Conservation (phyloP, 441 rosid genomes). For the Gossypium davidsonii region DNA sequence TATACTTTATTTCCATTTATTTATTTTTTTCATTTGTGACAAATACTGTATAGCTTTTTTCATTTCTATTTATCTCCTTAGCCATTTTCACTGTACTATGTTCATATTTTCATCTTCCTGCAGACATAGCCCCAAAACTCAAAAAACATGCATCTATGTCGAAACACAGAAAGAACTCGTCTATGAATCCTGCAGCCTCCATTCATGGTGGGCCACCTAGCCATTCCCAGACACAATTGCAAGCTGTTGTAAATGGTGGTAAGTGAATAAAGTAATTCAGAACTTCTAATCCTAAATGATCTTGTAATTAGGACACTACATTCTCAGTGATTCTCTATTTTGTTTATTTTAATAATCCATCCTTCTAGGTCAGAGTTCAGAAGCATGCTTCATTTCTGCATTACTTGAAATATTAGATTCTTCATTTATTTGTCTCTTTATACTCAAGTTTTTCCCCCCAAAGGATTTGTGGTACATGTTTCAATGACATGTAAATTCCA, state of each 20-base stretch:
- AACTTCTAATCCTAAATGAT: not conserved
- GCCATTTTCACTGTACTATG: not conserved
- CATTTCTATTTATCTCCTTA: not conserved
- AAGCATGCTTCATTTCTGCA: not conserved
- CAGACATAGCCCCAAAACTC: not conserved
- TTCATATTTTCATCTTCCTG: conserved; percentile 1
- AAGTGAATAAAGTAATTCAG: not conserved
- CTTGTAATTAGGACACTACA: not conserved
- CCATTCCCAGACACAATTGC: conserved; percentile 11
- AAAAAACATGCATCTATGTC: not conserved
- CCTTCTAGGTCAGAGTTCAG: conserved; percentile 5
- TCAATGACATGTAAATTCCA: not conserved
- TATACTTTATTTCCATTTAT: not conserved
- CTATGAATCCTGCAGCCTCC: not conserved
- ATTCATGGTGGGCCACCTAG: not conserved
- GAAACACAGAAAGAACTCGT: not conserved
- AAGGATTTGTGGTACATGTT: not conserved
- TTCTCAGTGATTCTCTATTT: not conserved
- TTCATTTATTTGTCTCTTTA: not conserved
- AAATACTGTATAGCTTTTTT: not conserved
- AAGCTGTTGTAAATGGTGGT: conserved; percentile 12
- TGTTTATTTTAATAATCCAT: conserved; percentile 1
- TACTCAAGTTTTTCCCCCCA: not conserved
- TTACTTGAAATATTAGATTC: not conserved
- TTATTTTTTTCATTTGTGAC: not conserved